Evolutionary conservation across 2,329 filamentous ascomycete genomes (phyloP).

Genomic region (Didymella segeticola): DNA sequence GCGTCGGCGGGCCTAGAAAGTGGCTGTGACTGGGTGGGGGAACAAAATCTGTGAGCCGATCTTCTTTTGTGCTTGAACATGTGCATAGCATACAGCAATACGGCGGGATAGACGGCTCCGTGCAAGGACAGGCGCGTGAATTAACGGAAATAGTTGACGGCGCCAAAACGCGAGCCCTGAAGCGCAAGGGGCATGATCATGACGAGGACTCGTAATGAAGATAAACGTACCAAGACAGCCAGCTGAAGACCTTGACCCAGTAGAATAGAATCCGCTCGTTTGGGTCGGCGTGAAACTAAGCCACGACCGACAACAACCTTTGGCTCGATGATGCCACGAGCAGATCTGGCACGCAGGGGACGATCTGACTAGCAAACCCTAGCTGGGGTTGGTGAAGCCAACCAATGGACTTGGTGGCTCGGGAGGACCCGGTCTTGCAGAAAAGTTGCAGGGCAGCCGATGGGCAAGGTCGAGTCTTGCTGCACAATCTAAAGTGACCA

Average conservation of each 20-base stretch:
- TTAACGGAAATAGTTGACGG: conserved; percentile 12
- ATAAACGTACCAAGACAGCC: conserved; percentile 28
- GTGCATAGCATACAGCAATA: conserved; percentile 18
- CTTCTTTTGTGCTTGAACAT: conserved; percentile 44
- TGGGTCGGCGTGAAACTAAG: conserved; percentile 11
- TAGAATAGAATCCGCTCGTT: not conserved
- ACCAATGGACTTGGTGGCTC: conserved; percentile 5
- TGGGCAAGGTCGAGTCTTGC: conserved; percentile 1
- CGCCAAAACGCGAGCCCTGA: not conserved
- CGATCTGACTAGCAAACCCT: conserved; percentile 14
- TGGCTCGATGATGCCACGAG: conserved; percentile 13
- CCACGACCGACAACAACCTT: conserved; percentile 13
- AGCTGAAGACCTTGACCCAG: conserved; percentile 7
- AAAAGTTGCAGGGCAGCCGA: not conserved
- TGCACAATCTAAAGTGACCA: not conserved
- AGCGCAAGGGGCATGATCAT: conserved; percentile 24
- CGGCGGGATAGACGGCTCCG: conserved; percentile 2
- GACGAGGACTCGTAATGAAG: conserved; percentile 26
- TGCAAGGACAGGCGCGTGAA: not conserved
- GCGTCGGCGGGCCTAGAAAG: conserved; percentile 26
- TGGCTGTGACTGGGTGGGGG: conserved; percentile 29
- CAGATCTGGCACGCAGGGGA: conserved; percentile 8
- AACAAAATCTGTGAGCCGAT: conserved; percentile 40
- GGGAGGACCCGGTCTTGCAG: conserved; percentile 7
- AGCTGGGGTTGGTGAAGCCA: conserved; percentile 1